Percentiles rank a stretch among this genome's conserved stretches.
These are phyloP conservation scores for Leccinum barrowsii DNA, from an alignment of 768 basidiomycete species.

Conservation along the genomic window DNA sequence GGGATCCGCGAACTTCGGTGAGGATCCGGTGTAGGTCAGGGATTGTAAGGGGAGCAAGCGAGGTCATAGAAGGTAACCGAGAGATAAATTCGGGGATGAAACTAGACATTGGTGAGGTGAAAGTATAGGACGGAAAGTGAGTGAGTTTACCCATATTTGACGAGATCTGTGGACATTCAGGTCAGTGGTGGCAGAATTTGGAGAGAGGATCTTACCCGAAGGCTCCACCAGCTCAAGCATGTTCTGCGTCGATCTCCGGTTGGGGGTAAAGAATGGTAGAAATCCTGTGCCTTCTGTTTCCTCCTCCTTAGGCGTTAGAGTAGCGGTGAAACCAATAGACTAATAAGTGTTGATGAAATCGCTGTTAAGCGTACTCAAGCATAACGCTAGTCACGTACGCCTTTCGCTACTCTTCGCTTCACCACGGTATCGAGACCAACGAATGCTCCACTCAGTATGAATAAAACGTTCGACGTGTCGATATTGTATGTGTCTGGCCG, in stretches of 20 bases:
- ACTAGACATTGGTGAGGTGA: conserved; percentile 33
- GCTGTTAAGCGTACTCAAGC: not conserved
- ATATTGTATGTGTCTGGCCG: conserved; percentile 69
- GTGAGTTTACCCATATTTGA: conserved; percentile 68
- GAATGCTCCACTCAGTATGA: conserved; percentile 93
- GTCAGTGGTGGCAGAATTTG: not conserved
- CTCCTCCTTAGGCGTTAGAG: conserved; percentile 38
- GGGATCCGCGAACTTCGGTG: conserved; percentile 87
- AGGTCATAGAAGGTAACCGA: conserved; percentile 88
- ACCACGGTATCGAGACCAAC: conserved; percentile 86
- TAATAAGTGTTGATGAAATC: conserved; percentile 28
- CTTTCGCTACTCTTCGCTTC: conserved; percentile 75
- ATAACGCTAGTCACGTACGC: conserved; percentile 49
- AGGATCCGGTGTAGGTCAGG: conserved; percentile 85
- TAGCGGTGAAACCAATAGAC: conserved; percentile 87
- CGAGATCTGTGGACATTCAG: conserved; percentile 52
- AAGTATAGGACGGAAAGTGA: not conserved
- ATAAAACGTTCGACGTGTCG: conserved; percentile 90
- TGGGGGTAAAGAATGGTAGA: conserved; percentile 77
- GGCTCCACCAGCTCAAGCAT: conserved; percentile 72
- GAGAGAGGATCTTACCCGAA: conserved; percentile 39
- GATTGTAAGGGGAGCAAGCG: conserved; percentile 74
- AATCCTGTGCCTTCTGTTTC: conserved; percentile 35
- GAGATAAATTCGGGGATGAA: conserved; percentile 96
- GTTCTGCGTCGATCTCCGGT: conserved; percentile 51